phyloP scores from a whole-genome alignment of 495 filamentous ascomycete species.

The Penicillium herquei region DNA sequence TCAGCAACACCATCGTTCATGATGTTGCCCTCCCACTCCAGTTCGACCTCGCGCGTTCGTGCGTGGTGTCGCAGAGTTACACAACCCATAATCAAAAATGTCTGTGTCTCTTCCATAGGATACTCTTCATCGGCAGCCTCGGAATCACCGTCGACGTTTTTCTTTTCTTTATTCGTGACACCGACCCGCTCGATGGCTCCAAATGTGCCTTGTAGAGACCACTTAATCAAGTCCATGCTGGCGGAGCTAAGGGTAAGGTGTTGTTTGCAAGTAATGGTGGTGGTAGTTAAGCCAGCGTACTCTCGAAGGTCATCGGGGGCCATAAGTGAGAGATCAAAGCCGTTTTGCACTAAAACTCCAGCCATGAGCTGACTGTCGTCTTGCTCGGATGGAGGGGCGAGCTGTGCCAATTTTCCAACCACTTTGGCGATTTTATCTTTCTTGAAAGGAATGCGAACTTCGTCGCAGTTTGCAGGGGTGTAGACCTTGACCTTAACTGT shows the following conservation, averaged over 20 bases:
- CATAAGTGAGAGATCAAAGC: constrained; percentile 95
- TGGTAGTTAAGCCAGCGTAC: constrained; percentile 92
- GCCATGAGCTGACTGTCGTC: constrained; percentile 62
- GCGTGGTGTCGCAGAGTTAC: constrained; percentile 68
- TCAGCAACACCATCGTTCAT: constrained; percentile 97
- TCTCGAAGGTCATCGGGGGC: constrained; percentile 92
- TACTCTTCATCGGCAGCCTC: constrained; percentile 54
- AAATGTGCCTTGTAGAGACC: constrained; percentile 93
- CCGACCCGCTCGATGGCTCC: constrained; percentile 74
- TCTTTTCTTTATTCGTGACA: constrained; percentile 33
- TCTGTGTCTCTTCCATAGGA: constrained; percentile 38
- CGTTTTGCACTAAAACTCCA: constrained; percentile 92
- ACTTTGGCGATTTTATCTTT: constrained; percentile 96
- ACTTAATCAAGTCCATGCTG: constrained; percentile 85
- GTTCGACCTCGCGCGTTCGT: constrained; percentile 71
- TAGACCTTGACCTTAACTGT: constrained; percentile 81
- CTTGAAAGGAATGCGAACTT: constrained; percentile 91
- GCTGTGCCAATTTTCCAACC: constrained; percentile 85
- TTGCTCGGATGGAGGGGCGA: constrained; percentile 59
- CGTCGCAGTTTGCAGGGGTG: constrained; percentile 90
- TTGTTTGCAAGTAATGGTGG: constrained; percentile 88
- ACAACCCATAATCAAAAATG: constrained; percentile 88
- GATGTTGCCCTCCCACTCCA: constrained; percentile 98
- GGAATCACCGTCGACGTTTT: constrained; percentile 23
- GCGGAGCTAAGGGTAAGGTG: constrained; percentile 80